A percentile compares a stretch with the other conserved stretches of the same genome.
phyloP scores from a whole-genome alignment of 2,329 filamentous ascomycete genomes.

The Dryadomyces sulphureus region DNA sequence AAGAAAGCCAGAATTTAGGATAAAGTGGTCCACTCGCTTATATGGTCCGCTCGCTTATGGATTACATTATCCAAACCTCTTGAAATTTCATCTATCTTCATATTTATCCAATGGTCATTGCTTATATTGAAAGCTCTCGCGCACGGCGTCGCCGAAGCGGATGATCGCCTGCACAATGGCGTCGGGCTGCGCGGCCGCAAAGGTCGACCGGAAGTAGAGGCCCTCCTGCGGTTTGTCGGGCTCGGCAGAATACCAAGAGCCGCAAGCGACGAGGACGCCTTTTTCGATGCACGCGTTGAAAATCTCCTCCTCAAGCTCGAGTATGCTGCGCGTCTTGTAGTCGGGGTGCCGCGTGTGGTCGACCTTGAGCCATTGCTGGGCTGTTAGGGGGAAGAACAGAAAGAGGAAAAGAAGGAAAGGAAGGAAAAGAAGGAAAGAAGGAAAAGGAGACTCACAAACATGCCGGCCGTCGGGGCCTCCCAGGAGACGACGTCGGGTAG shows the following conservation, averaged over 20 bases:
- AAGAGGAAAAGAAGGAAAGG: not conserved
- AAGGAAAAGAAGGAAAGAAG: not conserved
- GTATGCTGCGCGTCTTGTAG: constrained; percentile 33
- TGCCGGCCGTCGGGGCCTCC: constrained; percentile 69
- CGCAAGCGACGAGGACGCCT: constrained; percentile 67
- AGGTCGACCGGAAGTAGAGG: constrained; percentile 83
- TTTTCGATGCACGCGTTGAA: constrained; percentile 63
- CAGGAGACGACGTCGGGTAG: constrained; percentile 65
- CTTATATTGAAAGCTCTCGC: constrained; percentile 30
- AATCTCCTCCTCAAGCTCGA: constrained; percentile 71
- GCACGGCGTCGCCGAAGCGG: constrained; percentile 62
- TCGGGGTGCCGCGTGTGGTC: constrained; percentile 53
- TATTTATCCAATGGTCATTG: not conserved
- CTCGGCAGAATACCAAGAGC: constrained; percentile 84
- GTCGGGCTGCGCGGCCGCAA: constrained; percentile 60
- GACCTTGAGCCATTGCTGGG: constrained; percentile 57
- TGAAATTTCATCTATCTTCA: too few relatives aligned
- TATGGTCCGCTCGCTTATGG: too few relatives aligned
- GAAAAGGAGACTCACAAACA: constrained; percentile 59
- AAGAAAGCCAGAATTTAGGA: too few relatives aligned
- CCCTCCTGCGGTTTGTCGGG: constrained; percentile 41
- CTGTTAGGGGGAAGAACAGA: not conserved
- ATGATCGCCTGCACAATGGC: constrained; percentile 59
- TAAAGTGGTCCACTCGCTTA: too few relatives aligned
- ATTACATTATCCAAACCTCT: too few relatives aligned